phyloP scores from a whole-genome alignment of 139 green algal species.

The Chlorella ohadii region DNA sequence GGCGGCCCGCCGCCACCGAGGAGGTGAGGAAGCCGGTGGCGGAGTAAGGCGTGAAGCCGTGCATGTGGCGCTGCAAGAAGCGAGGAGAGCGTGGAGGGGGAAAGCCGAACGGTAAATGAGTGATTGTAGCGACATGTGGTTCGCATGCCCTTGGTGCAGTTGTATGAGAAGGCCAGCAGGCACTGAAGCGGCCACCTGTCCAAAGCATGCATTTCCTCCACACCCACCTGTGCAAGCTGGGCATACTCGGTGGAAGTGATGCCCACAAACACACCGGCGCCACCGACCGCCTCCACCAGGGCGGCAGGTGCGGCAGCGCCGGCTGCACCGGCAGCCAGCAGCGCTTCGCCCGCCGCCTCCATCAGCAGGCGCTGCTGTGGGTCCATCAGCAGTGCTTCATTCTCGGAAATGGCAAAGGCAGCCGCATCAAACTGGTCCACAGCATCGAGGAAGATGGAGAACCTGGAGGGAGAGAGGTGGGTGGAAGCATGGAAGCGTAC shows the following conservation, averaged over 20 bases:
- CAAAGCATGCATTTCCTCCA: too few species aligned
- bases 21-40: slow-evolving; percentile 80
- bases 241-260: slow-evolving; percentile 51
- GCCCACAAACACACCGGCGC: slow-evolving; percentile 77
- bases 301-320: not conserved
- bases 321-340: slow-evolving; percentile 21
- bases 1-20: slow-evolving; percentile 69
- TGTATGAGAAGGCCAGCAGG: too few species aligned
- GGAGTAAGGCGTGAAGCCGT: slow-evolving; percentile 69
- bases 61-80: slow-evolving; percentile 35
- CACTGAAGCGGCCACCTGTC: too few species aligned
- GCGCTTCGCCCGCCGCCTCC: slow-evolving; percentile 53
- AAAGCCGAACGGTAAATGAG: slow-evolving; percentile 29
- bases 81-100: not conserved
- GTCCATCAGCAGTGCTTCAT: slow-evolving; percentile 87
- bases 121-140: too few species aligned
- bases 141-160: too few species aligned
- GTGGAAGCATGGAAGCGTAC: not conserved
- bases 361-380: slow-evolving; percentile 88
- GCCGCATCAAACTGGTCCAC: slow-evolving; percentile 77
- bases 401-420: slow-evolving; percentile 69
- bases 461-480: not conserved
- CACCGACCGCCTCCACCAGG: not conserved
- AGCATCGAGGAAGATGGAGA: slow-evolving; percentile 52
- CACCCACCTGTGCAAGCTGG: slow-evolving; percentile 31